These are phyloP conservation scores for Mycogone perniciosa DNA, from an alignment of 2,329 filamentous ascomycete genomes.

Conservation along the genomic window DNA sequence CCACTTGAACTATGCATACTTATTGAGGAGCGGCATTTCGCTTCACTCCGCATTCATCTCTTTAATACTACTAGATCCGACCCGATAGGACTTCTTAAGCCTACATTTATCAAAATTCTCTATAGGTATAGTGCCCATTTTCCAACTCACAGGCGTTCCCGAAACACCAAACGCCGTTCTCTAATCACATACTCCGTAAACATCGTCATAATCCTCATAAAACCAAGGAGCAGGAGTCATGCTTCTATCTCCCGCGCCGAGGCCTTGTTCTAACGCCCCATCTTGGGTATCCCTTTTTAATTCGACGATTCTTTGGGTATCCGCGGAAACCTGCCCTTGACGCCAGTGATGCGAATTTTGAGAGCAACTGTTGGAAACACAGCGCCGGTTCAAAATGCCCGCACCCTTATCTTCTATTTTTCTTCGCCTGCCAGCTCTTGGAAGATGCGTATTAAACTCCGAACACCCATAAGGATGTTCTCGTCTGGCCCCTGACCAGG, in stretches of 20 bases:
- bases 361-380: neutral
- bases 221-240: neutral
- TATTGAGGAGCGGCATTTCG: no score
- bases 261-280: neutral
- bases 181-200: no score
- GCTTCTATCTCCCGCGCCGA: neutral
- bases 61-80: no score
- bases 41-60: no score
- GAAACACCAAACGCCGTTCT: no score
- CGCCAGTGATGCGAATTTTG: neutral
- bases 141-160: no score
- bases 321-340: neutral
- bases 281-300: neutral
- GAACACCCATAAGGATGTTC: conserved; percentile 69
- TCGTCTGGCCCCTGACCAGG: conserved; percentile 80
- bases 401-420: conserved; percentile 5
- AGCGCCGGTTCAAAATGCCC: neutral
- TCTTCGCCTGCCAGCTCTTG: conserved; percentile 48
- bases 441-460: conserved; percentile 66
- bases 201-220: no score
- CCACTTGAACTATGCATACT: neutral
- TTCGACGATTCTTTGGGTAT: neutral
- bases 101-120: no score
- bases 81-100: no score
- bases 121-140: no score